These are phyloP conservation scores for Prunus davidiana DNA, from an alignment of 306 rosid genomes.

Conservation along the genomic window DNA sequence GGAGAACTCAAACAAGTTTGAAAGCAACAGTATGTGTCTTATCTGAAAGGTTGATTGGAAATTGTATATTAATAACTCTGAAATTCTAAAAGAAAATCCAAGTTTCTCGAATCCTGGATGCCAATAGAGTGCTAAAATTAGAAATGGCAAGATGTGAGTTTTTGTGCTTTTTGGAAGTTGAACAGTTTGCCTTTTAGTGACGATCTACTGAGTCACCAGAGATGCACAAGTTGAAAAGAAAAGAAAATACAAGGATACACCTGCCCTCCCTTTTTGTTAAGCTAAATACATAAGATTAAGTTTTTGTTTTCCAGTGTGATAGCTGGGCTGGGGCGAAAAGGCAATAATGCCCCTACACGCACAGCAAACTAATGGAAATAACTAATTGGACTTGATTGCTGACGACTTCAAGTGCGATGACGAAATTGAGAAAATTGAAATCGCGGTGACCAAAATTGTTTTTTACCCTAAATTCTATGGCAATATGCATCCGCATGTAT, in stretches of 20 bases:
- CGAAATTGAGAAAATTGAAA: no score
- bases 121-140: neutral
- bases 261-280: no score
- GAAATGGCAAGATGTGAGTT: no score
- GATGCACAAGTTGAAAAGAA: neutral
- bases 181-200: neutral
- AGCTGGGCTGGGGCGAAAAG: no score
- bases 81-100: neutral
- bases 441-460: no score
- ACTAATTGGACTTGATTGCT: no score
- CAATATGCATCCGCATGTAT: neutral
- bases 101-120: neutral
- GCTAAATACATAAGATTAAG: no score
- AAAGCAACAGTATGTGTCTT: neutral
- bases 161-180: neutral
- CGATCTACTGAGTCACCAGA: neutral
- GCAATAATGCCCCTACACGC: no score
- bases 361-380: no score
- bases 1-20: neutral
- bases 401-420: no score
- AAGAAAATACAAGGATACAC: neutral
- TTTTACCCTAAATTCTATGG: neutral
- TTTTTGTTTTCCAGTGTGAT: no score
- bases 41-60: neutral
- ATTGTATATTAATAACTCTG: neutral